phyloP scores from a whole-genome alignment of 306 rosid genomes.

The Clitoria ternatea region DNA sequence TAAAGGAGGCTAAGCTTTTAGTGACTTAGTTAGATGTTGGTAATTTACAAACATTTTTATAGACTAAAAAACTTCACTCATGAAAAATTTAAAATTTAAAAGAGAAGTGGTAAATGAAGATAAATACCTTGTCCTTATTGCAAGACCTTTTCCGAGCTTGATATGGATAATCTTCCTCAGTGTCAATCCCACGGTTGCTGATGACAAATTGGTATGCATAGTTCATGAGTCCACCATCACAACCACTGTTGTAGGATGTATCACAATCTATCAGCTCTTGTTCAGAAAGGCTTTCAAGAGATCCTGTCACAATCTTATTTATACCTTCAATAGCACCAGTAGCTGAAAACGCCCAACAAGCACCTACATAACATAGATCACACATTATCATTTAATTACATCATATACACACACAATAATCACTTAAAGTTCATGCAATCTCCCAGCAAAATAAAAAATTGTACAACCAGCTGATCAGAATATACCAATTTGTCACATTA shows the following conservation, averaged over 20 bases:
- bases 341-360: constrained; percentile 93
- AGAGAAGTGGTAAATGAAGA: neutral
- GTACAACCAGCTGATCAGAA: neutral
- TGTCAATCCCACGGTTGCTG: constrained; percentile 73
- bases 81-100: neutral
- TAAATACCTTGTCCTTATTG: constrained; percentile 54
- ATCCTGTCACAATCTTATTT: constrained; percentile 80
- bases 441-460: no score
- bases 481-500: neutral
- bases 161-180: constrained; percentile 78
- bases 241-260: constrained; percentile 58
- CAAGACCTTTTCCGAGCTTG: constrained; percentile 43
- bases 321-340: constrained; percentile 96
- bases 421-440: neutral
- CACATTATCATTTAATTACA: neutral
- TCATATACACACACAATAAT: neutral
- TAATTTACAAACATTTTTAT: neutral
- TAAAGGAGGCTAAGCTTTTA: neutral
- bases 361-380: constrained; percentile 48
- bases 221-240: constrained; percentile 87
- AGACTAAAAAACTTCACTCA: neutral
- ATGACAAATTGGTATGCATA: constrained; percentile 72
- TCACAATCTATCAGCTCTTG: constrained; percentile 89
- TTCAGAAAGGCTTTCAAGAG: constrained; percentile 87
- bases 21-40: no score